phyloP scores from a whole-genome alignment of 2,329 filamentous ascomycete genomes.

The Fusarium beomiforme region DNA sequence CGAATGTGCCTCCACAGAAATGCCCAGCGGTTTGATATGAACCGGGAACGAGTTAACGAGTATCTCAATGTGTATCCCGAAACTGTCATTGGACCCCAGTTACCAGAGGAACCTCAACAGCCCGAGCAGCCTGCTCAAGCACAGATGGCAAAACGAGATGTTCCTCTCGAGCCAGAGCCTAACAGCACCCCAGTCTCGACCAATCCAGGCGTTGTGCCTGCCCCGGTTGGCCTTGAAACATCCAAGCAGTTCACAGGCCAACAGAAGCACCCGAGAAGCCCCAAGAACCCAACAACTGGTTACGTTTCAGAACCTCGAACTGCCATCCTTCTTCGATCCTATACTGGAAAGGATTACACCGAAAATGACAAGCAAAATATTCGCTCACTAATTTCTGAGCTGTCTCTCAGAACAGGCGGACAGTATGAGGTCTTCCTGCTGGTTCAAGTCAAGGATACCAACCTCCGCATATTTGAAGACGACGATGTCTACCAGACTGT shows the following conservation, averaged over 20 bases:
- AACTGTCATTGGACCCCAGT: conserved; percentile 34
- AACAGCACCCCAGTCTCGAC: neutral
- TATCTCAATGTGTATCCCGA: conserved; percentile 56
- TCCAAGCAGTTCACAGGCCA: conserved; percentile 1
- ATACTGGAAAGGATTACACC: conserved; percentile 78
- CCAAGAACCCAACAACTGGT: conserved; percentile 23
- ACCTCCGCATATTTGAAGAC: conserved; percentile 67
- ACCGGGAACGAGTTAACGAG: conserved; percentile 54
- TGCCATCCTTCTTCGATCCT: conserved; percentile 79
- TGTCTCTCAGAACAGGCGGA: conserved; percentile 78
- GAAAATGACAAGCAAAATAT: conserved; percentile 83
- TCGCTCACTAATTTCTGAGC: conserved; percentile 80
- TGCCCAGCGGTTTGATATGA: conserved; percentile 67
- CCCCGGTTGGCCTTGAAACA: neutral
- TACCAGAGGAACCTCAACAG: conserved; percentile 15
- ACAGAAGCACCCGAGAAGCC: conserved; percentile 17
- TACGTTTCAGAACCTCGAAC: conserved; percentile 64
- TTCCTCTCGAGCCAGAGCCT: neutral
- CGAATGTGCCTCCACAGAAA: conserved; percentile 73
- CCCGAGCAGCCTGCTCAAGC: conserved; percentile 3
- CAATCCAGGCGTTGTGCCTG: neutral
- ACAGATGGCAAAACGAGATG: conserved; percentile 22
- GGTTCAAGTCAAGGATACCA: conserved; percentile 77
- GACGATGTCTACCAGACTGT: conserved; percentile 67
- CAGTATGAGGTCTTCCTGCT: conserved; percentile 85